Percentiles rank a stretch among this genome's conserved stretches.
phyloP scores from a whole-genome alignment of 257 asterid genomes.

The Jacaranda mimosifolia region DNA sequence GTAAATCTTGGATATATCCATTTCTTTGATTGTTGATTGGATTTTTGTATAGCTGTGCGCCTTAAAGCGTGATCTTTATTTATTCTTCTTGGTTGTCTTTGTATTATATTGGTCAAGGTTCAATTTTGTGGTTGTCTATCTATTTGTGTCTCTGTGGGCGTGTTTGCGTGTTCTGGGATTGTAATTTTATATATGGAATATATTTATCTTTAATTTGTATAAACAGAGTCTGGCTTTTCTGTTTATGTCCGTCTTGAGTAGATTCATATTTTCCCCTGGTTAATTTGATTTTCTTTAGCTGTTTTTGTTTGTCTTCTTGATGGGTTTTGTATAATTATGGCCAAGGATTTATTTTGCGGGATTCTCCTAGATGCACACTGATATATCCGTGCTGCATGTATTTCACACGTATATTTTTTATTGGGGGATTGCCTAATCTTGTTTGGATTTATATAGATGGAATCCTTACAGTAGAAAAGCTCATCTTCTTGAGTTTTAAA shows the following conservation, averaged over 20 bases:
- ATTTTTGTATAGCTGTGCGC: neutral
- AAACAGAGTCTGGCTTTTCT: too few relatives aligned
- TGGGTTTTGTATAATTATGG: conserved; percentile 5
- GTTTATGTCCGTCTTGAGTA: neutral
- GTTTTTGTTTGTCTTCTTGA: conserved; percentile 14
- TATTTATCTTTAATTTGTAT: too few relatives aligned
- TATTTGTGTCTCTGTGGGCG: too few relatives aligned
- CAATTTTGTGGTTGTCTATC: too few relatives aligned
- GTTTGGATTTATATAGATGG: neutral
- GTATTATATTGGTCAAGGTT: too few relatives aligned
- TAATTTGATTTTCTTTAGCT: neutral
- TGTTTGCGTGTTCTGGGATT: too few relatives aligned
- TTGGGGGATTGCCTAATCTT: conserved; percentile 5
- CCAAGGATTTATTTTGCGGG: neutral
- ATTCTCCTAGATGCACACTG: neutral
- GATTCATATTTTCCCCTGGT: neutral
- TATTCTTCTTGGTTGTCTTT: conserved; percentile 7
- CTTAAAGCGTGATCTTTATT: neutral
- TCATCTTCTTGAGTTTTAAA: neutral
- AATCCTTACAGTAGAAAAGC: conserved; percentile 2
- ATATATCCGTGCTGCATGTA: neutral
- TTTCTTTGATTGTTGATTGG: neutral
- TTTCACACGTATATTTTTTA: conserved; percentile 1
- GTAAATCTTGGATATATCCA: neutral
- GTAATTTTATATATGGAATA: too few relatives aligned